These are phyloP conservation scores for Pluteus cervinus DNA, from an alignment of 768 basidiomycete genomes.

Conservation along the genomic window DNA sequence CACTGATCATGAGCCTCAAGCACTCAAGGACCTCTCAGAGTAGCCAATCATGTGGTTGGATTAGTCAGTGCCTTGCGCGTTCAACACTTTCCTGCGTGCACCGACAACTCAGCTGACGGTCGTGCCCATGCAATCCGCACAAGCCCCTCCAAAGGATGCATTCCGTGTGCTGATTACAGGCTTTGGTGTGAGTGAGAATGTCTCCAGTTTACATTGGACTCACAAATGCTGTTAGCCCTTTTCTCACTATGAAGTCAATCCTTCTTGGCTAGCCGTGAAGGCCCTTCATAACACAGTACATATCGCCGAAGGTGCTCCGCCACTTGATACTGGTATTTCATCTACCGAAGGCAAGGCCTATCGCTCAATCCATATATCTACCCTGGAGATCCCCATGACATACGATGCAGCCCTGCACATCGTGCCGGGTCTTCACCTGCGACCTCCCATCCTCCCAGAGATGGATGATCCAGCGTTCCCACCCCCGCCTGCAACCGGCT, in stretches of 20 bases:
- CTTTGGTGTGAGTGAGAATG: constrained; percentile 25
- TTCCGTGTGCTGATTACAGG: constrained; percentile 31
- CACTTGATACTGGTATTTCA: no score
- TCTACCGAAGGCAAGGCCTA: constrained; percentile 16
- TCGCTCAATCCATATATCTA: constrained; percentile 53
- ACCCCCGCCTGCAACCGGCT: constrained; percentile 41
- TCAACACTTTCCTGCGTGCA: no score
- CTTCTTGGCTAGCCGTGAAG: constrained; percentile 67
- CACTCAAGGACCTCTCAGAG: no score
- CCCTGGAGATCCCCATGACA: constrained; percentile 49
- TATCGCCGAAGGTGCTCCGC: no score
- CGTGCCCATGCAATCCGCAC: no score
- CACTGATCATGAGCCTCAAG: no score
- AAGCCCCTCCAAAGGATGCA: no score
- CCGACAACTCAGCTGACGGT: no score
- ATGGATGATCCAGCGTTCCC: constrained; percentile 26
- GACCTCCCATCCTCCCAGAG: constrained; percentile 46
- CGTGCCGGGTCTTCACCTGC: constrained; percentile 54
- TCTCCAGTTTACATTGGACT: constrained; percentile 11
- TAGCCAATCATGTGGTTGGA: no score
- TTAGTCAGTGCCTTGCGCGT: no score
- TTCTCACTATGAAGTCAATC: constrained; percentile 49
- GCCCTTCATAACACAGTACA: constrained; percentile 48
- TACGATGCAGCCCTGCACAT: constrained; percentile 51
- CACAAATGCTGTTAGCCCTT: constrained; percentile 39